Base-by-base conservation (phyloP, 768 basidiomycete species). In the Leucogyrophana mollusca region DNA sequence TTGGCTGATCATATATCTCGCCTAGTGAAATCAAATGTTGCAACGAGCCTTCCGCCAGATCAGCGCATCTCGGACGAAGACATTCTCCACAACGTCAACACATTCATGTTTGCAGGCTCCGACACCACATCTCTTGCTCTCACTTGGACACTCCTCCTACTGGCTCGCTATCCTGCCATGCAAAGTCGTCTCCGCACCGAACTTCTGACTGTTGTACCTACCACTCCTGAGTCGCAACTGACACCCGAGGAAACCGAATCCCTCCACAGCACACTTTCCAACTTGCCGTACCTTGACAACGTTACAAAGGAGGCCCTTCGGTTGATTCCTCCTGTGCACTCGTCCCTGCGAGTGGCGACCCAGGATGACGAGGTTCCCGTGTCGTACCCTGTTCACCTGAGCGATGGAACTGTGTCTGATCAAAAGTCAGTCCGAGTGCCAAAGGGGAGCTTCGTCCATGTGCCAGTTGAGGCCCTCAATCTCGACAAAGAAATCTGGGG, bases 21-120 rank as follows among this genome's bases (percentile, higher is more conserved):
- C 40, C 14, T 50, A 95, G 94, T 95, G 42, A 88, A 87, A 66
- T 87, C 91, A 2, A 95, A 94, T 62, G 58, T 81, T 48, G 81
- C 89, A 2, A 77, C 71, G 0, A 87, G 92, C 49, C 69, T 90
- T 13, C 74, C 82, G 24, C 70, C 71, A 0, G 82, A 86, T 40
- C 80, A 86, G 51, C 79, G 84, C 27, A 83, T 95, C 53, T 87
- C 91, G 0, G 94, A 96, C 58, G 82, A 87, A 23, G 94, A 95
- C 56, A 84, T 94, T 41, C 73, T 93, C 9, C 73, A 90, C 57
- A 92, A 83, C 49, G 83, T 94, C 64, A 90, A 88, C 55, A 93
- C 91, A 0, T 88, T 94, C 62, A 82, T 93, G 75, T 91, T 93
- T 60, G 90, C 87, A 17, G 93, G 93, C 4, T 90, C 92, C 10